Conservation (phyloP, 768 basidiomycete species). For the Rubroboletus satanas region DNA sequence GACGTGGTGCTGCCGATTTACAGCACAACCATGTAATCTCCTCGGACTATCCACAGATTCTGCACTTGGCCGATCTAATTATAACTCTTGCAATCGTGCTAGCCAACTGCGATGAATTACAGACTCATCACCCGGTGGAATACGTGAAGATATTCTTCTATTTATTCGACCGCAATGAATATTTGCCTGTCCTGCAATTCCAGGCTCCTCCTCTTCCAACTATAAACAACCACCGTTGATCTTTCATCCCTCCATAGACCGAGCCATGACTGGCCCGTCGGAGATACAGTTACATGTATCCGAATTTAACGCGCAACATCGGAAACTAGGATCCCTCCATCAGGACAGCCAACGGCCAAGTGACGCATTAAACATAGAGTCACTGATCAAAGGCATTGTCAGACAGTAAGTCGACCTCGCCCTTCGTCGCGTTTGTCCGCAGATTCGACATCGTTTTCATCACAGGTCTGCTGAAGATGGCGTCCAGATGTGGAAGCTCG, state of each 20-base stretch:
- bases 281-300: not conserved
- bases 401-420: slow-evolving; percentile 3
- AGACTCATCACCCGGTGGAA: too few relatives aligned
- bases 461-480: slow-evolving; percentile 33
- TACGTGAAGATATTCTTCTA: too few relatives aligned
- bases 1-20: too few relatives aligned
- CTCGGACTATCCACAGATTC: too few relatives aligned
- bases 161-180: not conserved
- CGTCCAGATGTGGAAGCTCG: slow-evolving; percentile 40
- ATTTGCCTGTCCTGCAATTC: not conserved
- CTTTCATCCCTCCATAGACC: slow-evolving; percentile 25
- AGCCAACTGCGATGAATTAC: too few relatives aligned
- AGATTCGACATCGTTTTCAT: not conserved
- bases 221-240: not conserved
- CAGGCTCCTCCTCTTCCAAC: not conserved
- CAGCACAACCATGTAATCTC: too few relatives aligned
- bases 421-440: not conserved
- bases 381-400: slow-evolving; percentile 15
- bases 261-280: not conserved
- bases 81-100: too few relatives aligned
- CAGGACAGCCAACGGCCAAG: not conserved
- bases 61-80: too few relatives aligned
- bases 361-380: slow-evolving; percentile 7
- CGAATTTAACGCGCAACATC: not conserved
- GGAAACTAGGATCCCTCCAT: not conserved